phyloP scores from a whole-genome alignment of 306 rosid species.

The Fragaria vesca region DNA sequence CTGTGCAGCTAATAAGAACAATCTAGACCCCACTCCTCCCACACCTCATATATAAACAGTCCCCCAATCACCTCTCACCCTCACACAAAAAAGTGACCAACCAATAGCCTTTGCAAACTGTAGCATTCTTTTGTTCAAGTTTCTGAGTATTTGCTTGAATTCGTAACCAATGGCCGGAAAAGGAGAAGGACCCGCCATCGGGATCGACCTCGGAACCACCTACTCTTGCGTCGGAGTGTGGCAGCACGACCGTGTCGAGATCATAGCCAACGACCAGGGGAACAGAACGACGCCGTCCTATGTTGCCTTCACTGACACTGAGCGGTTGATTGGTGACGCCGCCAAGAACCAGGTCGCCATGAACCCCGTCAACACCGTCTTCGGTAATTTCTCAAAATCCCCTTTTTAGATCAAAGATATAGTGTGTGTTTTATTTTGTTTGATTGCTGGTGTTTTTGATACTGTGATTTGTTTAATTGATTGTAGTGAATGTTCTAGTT shows the following conservation, averaged over 20 bases:
- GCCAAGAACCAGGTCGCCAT: slow-evolving; percentile 10
- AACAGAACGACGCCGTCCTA: slow-evolving; percentile 1
- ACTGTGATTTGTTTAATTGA: background rate
- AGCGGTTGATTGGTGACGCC: background rate
- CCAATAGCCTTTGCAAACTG: background rate
- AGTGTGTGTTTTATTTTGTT: background rate
- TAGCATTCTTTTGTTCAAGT: background rate
- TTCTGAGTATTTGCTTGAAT: too few relatives aligned
- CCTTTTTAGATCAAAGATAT: background rate
- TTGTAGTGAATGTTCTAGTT: background rate
- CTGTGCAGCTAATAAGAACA: background rate
- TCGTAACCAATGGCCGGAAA: background rate
- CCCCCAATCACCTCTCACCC: background rate
- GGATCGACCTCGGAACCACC: slow-evolving; percentile 1
- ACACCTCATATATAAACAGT: background rate
- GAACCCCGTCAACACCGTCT: slow-evolving; percentile 5
- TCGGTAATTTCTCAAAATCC: background rate
- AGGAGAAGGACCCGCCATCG: slow-evolving; percentile 1
- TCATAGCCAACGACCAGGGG: slow-evolving; percentile 2
- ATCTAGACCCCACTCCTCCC: background rate
- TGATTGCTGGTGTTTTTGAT: background rate
- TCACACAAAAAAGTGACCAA: background rate
- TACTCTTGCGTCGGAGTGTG: slow-evolving; percentile 11
- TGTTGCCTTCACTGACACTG: background rate
- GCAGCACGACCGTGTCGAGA: slow-evolving; percentile 12